A percentile compares a stretch with the other conserved stretches of the same genome.
phyloP scores from a whole-genome alignment of 768 basidiomycete species.

The Lentinus tigrinus region DNA sequence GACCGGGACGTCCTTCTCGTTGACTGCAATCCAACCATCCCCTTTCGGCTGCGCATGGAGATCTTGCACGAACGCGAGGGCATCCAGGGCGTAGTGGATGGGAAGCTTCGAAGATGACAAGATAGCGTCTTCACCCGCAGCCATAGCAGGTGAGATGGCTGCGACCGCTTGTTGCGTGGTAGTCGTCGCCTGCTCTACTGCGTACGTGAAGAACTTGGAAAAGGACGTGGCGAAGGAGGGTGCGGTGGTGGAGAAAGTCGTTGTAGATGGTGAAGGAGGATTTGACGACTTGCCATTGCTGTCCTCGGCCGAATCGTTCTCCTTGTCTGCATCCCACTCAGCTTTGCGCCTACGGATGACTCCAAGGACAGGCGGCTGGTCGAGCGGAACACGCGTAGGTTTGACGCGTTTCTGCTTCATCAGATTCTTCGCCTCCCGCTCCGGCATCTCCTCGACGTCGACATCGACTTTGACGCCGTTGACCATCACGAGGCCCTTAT shows the following conservation, averaged over 20 bases:
- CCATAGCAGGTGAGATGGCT: conserved; percentile 61
- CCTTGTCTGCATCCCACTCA: conserved; percentile 66
- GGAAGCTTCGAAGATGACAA: conserved; percentile 63
- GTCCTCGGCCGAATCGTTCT: conserved; percentile 13
- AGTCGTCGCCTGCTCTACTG: conserved; percentile 69
- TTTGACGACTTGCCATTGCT: background rate
- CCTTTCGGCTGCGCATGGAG: conserved; percentile 55
- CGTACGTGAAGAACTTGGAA: conserved; percentile 68
- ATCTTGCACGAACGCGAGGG: conserved; percentile 75
- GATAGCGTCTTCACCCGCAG: conserved; percentile 37
- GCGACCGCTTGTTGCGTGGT: conserved; percentile 80
- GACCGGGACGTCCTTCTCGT: conserved; percentile 73
- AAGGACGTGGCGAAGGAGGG: conserved; percentile 72
- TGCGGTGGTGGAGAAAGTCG: conserved; percentile 50
- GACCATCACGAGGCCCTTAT: conserved; percentile 82
- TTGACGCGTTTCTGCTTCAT: conserved; percentile 84
- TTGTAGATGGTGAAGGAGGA: conserved; percentile 17
- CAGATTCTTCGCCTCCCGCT: conserved; percentile 81
- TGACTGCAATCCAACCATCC: conserved; percentile 74
- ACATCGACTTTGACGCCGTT: conserved; percentile 85
- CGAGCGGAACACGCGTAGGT: conserved; percentile 83
- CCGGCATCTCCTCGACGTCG: conserved; percentile 86
- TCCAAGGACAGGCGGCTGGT: conserved; percentile 84
- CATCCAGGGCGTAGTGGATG: conserved; percentile 81
- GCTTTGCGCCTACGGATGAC: conserved; percentile 66